Conservation (phyloP, 2,329 filamentous ascomycete species). For the Macrophomina tecta region DNA sequence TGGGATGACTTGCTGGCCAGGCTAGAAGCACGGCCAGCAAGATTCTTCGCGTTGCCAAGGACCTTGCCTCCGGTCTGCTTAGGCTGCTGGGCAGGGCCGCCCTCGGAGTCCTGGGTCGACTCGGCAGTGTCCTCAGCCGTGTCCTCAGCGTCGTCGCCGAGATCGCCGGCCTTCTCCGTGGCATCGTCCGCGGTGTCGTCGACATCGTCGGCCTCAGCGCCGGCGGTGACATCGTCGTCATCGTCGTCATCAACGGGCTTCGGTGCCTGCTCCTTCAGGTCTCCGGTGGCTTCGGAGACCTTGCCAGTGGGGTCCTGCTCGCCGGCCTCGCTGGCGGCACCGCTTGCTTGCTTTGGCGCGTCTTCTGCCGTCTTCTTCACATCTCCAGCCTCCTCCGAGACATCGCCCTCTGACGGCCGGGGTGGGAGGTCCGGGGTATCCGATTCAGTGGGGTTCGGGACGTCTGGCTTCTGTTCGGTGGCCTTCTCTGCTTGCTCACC, state of each 20-base stretch:
- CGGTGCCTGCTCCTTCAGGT: slow-evolving; percentile 53
- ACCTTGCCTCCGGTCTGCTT: slow-evolving; percentile 23
- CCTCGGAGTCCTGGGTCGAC: slow-evolving; percentile 29
- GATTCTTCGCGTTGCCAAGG: slow-evolving; percentile 39
- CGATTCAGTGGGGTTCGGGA: slow-evolving; percentile 39
- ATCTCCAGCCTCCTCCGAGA: slow-evolving; percentile 39
- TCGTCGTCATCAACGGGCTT: slow-evolving; percentile 54
- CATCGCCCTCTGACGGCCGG: slow-evolving; percentile 39
- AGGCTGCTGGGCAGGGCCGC: slow-evolving; percentile 15
- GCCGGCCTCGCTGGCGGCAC: slow-evolving; percentile 42
- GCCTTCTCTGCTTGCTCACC: slow-evolving; percentile 40
- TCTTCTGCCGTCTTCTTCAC: slow-evolving; percentile 40
- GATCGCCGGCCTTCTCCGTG: slow-evolving; percentile 51
- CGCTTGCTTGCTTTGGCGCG: slow-evolving; percentile 40
- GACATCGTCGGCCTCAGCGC: slow-evolving; percentile 45
- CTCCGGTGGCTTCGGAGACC: slow-evolving; percentile 53
- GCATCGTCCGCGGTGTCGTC: slow-evolving; percentile 54
- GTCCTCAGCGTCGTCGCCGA: slow-evolving; percentile 37
- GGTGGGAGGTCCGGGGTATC: slow-evolving; percentile 44
- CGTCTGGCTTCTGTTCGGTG: slow-evolving; percentile 13
- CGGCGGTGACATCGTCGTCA: slow-evolving; percentile 39
- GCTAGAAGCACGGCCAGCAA: slow-evolving; percentile 55
- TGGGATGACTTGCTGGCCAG: slow-evolving; percentile 51
- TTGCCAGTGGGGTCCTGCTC: slow-evolving; percentile 49
- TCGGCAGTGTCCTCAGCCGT: slow-evolving; percentile 34